Base-by-base conservation (phyloP, 2,329 filamentous ascomycete species). In the Fusarium sp. region DNA sequence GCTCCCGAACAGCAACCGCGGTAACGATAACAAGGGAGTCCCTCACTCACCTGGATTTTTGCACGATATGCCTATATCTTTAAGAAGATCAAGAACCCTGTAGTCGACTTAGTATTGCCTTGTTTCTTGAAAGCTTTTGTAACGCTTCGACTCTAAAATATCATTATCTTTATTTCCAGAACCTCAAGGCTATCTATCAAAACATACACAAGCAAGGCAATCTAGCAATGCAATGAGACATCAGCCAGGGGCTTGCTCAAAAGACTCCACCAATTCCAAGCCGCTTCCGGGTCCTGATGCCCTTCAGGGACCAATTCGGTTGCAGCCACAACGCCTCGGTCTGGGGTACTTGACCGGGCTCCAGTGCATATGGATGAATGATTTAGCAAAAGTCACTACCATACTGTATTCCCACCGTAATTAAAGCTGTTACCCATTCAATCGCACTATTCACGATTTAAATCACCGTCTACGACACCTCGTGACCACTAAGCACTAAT, bases 221-320 rank as follows among this genome's bases (percentile, higher is more conserved):
- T 44, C 23, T 28, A 50, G 20, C 33, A 38, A 38, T 45, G 38
- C 38, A 52, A 56, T 50, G 45, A 60, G 62, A 67, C 58, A 31
- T 30, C 60, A 47, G 53, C 54, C 59, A 61, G 65, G 59, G 67
- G 54, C 41, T 57, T 28, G 12, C 44, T 58, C 41, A 18, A 30
- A 41, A 20, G 54, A 51, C 68, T 59, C 67, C 65, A 69, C 71
- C 61, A 51, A 31, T 52, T 61, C 56, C 67, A 71, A 59, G 70
- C 67, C 70, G 54, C 55, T 69, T 63, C 57, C 69, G 44, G 68
- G 47, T 49, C 38, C 36, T 54, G 26, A 59, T 56, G 55, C 41
- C 33, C 23, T 38, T 62, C 62, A 57, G 70, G 63, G 51, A 65
- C 62, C 54, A 59, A 40, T 52, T 47, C 47, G 61, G 58, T 57